Evolutionary conservation across 2,329 filamentous ascomycete genomes (phyloP).

Genomic region (Cryphonectria radicalis): DNA sequence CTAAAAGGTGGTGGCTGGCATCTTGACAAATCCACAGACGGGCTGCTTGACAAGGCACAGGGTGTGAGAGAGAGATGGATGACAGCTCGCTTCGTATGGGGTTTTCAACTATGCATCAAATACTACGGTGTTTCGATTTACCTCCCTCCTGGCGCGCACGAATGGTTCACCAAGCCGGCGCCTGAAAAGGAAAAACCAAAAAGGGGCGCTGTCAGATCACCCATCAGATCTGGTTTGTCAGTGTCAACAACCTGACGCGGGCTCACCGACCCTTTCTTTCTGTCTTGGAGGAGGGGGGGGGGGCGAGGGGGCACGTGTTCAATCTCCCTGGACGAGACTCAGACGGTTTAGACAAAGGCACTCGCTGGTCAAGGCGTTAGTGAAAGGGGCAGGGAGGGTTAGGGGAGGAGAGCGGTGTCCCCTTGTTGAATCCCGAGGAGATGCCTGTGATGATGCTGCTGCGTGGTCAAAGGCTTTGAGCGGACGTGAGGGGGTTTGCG

Average conservation of each 20-base stretch:
- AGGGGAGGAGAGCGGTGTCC: background rate
- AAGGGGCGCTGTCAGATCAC: background rate
- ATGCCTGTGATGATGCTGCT: background rate
- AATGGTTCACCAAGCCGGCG: background rate
- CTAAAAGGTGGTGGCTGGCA: background rate
- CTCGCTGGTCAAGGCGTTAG: background rate
- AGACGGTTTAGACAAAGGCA: background rate
- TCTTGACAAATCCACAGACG: background rate
- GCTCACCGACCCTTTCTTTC: background rate
- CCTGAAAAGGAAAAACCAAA: background rate
- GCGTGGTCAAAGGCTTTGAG: background rate
- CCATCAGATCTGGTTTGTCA: background rate
- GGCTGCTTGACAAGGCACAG: background rate
- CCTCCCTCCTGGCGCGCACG: background rate
- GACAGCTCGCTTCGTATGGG: background rate
- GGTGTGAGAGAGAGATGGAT: too few species aligned
- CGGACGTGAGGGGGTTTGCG: too few species aligned
- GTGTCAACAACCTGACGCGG: background rate
- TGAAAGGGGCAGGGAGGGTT: background rate
- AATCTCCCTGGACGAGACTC: background rate
- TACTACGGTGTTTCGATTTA: background rate
- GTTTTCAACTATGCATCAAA: background rate
- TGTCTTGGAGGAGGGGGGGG: background rate
- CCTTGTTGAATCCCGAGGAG: too few species aligned
- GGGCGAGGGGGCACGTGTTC: background rate